Base-by-base conservation (phyloP, 495 filamentous ascomycete species). In the Aspergillus egyptiacus region DNA sequence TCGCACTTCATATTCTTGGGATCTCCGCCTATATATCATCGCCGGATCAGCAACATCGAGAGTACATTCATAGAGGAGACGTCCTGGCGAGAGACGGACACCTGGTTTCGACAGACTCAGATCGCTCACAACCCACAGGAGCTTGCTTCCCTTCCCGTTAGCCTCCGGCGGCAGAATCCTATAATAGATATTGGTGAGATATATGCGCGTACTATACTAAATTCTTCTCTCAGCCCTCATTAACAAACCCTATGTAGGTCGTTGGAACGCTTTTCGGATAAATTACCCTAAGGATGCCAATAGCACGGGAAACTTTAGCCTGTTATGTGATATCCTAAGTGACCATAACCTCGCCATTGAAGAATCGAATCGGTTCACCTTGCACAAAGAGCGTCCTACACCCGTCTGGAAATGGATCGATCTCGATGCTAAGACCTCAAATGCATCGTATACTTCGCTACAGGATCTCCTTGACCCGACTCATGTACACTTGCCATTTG, bases 21-120 rank as follows among this genome's bases (percentile, higher is more conserved):
- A 5, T 76, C 73, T 24, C 82, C 93, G 4, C 85, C 90, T 0
- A 52, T 76, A 2, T 83, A 81, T 55, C 89, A 75, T 55, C 71
- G 76, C 48, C 80, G 80, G 50, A 61, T 74, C 5, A 55, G 64
- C 1, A 58, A 81, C 23, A 56, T 65, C 13, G 53, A 34, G 2
- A 51, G 39, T 22, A 69, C 67, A 0, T 73, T 78, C 43, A 72
- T 67, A 11, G 61, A 61, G 7, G 49, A 60, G 0, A 65, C 43
- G 11, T 64, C 23, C 28, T 96, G 90, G 90, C 72, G 60, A 24
- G 80, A 85, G 11, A 66, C 67, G 18, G 81, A 90, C 53, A 65
- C 76, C 7, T 97, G 90, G 90, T 79, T 73, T 32, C 75, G 93
- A 11, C 84, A 85, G 44, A 88, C 87, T 0, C 74, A 85, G 27